A percentile compares a stretch with the other conserved stretches of the same genome.
These are phyloP conservation scores for Alternaria longipes DNA, from an alignment of 2,329 filamentous ascomycete genomes.

Conservation along the genomic window DNA sequence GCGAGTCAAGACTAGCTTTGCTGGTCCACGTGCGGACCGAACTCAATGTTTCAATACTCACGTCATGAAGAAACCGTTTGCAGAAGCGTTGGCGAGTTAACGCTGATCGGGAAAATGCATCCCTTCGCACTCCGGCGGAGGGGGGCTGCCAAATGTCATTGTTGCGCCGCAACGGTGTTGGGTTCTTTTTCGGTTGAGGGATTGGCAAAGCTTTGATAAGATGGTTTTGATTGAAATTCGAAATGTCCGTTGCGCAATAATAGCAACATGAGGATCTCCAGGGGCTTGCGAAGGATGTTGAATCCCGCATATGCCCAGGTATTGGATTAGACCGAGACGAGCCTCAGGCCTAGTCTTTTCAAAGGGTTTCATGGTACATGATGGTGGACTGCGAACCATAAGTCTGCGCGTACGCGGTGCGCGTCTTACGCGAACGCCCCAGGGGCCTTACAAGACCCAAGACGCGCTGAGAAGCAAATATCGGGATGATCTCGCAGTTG, in stretches of 20 bases:
- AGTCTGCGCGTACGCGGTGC: constrained; percentile 16
- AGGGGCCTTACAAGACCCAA: constrained; percentile 15
- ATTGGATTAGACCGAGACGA: constrained; percentile 7
- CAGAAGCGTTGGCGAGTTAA: constrained; percentile 16
- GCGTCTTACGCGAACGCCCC: constrained; percentile 18
- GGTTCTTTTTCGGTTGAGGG: neutral
- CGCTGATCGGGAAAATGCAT: constrained; percentile 7
- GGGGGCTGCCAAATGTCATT: neutral
- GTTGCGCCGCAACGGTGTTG: neutral
- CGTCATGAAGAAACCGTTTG: constrained; percentile 21
- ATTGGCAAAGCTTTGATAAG: constrained; percentile 1
- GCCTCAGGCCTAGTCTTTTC: neutral
- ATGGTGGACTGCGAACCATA: constrained; percentile 14
- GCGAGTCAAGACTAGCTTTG: constrained; percentile 25
- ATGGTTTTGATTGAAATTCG: neutral
- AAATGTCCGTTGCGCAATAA: constrained; percentile 6
- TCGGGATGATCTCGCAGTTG: constrained; percentile 27
- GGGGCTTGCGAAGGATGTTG: constrained; percentile 7
- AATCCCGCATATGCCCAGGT: constrained; percentile 1
- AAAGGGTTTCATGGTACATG: constrained; percentile 16
- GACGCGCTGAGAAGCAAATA: constrained; percentile 19
- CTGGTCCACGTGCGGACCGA: constrained; percentile 10
- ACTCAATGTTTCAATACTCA: constrained; percentile 16
- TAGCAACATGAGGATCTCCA: constrained; percentile 6
- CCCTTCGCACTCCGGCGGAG: constrained; percentile 1